A percentile compares a stretch with the other conserved stretches of the same genome.
These are phyloP conservation scores for Arxiozyma heterogenica DNA, from an alignment of 1,139 yeast species.

Conservation along the genomic window DNA sequence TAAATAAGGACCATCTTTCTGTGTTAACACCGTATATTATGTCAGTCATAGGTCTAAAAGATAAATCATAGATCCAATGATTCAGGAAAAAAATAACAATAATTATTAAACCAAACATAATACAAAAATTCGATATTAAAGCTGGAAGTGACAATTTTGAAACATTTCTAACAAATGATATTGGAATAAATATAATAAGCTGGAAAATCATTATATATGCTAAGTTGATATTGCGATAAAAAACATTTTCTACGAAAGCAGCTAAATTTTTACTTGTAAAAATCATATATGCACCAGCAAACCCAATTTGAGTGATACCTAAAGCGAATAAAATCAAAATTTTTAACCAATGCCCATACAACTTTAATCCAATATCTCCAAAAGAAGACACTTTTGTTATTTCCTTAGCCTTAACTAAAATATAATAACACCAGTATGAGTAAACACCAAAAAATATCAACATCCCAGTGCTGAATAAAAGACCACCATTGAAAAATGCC, in stretches of 20 bases:
- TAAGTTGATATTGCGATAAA: constrained; percentile 33
- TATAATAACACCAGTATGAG: constrained; percentile 63
- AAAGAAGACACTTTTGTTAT: constrained; percentile 56
- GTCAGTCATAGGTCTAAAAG: constrained; percentile 26
- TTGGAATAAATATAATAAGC: constrained; percentile 51
- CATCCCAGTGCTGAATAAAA: constrained; percentile 46
- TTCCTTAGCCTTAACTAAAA: constrained; percentile 49
- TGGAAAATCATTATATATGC: constrained; percentile 44
- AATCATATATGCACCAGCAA: constrained; percentile 66
- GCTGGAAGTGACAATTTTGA: constrained; percentile 63
- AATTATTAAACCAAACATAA: constrained; percentile 53
- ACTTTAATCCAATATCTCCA: constrained; percentile 60
- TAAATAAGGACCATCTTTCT: constrained; percentile 60
- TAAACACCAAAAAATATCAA: constrained; percentile 52
- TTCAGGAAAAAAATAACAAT: constrained; percentile 48
- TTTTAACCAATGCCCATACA: constrained; percentile 56
- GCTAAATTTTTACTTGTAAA: constrained; percentile 62
- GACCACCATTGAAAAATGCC: constrained; percentile 68
- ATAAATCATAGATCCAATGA: constrained; percentile 22
- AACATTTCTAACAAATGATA: constrained; percentile 62
- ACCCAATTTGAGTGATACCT: constrained; percentile 63
- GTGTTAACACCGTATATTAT: constrained; percentile 41
- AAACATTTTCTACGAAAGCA: constrained; percentile 47
- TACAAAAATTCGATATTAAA: constrained; percentile 56
- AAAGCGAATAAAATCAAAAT: constrained; percentile 52